These are phyloP conservation scores for Serendipita sp. DNA, from an alignment of 768 basidiomycete genomes.

Conservation along the genomic window DNA sequence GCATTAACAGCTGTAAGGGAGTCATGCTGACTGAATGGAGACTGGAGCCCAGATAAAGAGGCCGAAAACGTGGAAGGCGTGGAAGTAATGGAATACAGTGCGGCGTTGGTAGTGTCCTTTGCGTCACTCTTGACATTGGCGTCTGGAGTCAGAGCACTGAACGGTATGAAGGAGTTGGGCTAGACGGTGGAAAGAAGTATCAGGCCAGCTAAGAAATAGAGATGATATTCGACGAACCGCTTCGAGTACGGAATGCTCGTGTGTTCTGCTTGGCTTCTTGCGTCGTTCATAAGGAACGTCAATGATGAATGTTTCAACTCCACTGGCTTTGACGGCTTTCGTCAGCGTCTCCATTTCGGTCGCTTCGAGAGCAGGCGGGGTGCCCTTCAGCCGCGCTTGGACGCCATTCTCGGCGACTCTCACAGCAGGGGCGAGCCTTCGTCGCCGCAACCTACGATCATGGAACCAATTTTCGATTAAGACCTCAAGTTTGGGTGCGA, in stretches of 20 bases:
- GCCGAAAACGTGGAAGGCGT: neutral
- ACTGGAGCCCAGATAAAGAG: neutral
- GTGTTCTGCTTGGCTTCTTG: neutral
- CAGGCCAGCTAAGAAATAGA: neutral
- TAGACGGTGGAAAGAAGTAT: neutral
- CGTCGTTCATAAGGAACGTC: neutral
- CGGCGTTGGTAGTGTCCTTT: neutral
- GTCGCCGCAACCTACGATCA: conserved; percentile 15
- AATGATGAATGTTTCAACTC: neutral
- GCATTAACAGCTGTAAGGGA: neutral
- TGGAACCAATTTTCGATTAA: conserved; percentile 23
- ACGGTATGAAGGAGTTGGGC: neutral
- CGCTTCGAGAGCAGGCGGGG: neutral
- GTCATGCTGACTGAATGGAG: neutral
- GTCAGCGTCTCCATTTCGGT: neutral
- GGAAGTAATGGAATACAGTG: neutral
- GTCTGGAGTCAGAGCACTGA: neutral
- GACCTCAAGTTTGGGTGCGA: conserved; percentile 42
- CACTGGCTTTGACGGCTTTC: neutral
- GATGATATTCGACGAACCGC: neutral
- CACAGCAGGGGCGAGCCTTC: neutral
- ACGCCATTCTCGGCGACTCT: conserved; percentile 15
- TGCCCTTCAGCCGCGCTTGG: conserved; percentile 11
- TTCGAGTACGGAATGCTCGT: neutral
- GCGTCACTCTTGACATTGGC: neutral